A percentile compares a stretch with the other conserved stretches of the same genome.
Evolutionary conservation across 2,329 filamentous ascomycete species (phyloP).

Genomic region (Chaetomium olivaceum): DNA sequence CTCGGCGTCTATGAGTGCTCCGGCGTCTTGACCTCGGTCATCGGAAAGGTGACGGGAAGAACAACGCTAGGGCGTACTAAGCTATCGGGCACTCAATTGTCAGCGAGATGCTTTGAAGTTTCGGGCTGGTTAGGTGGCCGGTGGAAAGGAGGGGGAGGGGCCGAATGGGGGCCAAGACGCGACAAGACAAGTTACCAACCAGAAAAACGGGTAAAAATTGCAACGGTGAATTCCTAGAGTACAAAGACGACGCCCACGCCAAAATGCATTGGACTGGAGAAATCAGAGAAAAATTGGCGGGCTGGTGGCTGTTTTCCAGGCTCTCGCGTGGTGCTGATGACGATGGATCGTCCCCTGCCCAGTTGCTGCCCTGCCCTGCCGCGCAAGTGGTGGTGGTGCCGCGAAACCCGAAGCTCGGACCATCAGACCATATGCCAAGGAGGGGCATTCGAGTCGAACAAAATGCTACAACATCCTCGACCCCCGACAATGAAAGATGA

Average conservation of each 20-base stretch:
- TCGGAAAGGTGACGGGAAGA: background rate
- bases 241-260: background rate
- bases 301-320: background rate
- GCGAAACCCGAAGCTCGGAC: conserved; percentile 27
- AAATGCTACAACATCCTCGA: background rate
- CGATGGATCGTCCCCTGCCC: conserved; percentile 17
- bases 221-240: background rate
- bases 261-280: background rate
- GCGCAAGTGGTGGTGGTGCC: conserved; percentile 13
- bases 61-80: background rate
- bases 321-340: conserved; percentile 9
- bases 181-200: background rate
- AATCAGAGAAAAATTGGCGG: background rate
- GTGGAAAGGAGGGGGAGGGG: background rate
- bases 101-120: background rate
- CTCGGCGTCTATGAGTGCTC: background rate
- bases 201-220: background rate
- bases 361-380: background rate
- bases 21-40: background rate
- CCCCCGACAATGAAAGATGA: background rate
- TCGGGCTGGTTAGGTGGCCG: background rate
- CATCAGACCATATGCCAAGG: background rate
- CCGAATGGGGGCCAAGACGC: background rate
- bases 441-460: background rate
- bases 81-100: background rate